phyloP scores from a whole-genome alignment of 179 eudicot species.

The Nepenthes alata region DNA sequence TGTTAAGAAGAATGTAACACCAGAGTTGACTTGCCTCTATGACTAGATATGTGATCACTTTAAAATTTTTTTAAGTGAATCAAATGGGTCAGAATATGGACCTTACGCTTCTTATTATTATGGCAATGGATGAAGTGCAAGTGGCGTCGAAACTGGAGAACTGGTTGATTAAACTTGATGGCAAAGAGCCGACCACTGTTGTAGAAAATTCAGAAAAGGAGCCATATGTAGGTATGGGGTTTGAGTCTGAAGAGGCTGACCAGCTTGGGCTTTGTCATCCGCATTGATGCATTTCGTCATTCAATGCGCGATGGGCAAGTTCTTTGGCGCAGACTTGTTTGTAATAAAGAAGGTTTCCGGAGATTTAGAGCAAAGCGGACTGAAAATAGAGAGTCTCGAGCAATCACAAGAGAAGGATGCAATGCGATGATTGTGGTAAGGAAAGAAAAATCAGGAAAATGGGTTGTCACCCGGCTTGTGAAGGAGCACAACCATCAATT shows the following conservation, averaged over 20 bases:
- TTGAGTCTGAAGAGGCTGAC: conserved; percentile 41
- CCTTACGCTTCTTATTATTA: too few species aligned
- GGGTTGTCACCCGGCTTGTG: conserved; percentile 30
- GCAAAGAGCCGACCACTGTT: conserved; percentile 4
- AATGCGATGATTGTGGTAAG: conserved; percentile 27
- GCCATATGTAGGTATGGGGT: conserved; percentile 29
- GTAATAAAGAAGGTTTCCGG: conserved; percentile 36
- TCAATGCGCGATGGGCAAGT: conserved; percentile 26
- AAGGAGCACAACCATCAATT: conserved; percentile 39
- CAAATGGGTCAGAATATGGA: too few species aligned
- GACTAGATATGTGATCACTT: neutral
- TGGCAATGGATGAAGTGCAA: too few species aligned
- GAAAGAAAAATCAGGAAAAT: conserved; percentile 33
- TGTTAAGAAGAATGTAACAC: too few species aligned
- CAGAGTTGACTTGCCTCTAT: too few species aligned
- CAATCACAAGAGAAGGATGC: conserved; percentile 21
- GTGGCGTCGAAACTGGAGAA: too few species aligned
- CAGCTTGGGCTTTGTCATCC: conserved; percentile 26
- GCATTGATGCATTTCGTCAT: conserved; percentile 27
- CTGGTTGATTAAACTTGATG: neutral
- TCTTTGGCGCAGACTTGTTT: conserved; percentile 30
- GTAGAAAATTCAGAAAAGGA: conserved; percentile 13
- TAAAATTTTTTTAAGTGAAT: too few species aligned
- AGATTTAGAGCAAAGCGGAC: conserved; percentile 12
- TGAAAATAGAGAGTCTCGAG: conserved; percentile 17